Conservation (phyloP, 2,329 filamentous ascomycete genomes). For the Furcasterigmium sp. region DNA sequence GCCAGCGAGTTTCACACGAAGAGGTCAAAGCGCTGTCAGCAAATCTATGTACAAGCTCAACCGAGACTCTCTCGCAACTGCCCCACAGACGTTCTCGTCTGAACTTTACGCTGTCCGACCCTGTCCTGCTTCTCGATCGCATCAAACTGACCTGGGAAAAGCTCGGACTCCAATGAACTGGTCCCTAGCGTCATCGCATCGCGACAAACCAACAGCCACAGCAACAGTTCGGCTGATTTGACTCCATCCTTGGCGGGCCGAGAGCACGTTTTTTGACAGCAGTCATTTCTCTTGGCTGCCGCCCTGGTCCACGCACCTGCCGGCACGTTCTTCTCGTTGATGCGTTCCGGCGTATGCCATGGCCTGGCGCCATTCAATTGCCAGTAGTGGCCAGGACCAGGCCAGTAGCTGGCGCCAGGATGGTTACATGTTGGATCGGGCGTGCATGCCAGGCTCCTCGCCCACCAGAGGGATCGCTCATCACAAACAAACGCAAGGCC, state of each 20-base stretch:
- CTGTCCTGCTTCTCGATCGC: background rate
- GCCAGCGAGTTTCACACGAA: background rate
- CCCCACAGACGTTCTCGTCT: background rate
- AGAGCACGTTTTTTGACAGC: background rate
- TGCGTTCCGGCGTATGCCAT: too few species aligned
- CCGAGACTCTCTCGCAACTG: background rate
- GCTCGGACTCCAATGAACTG: background rate
- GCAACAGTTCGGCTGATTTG: background rate
- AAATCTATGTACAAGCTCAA: background rate
- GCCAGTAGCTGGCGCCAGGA: too few species aligned
- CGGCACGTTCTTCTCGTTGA: too few species aligned
- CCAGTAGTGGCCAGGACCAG: too few species aligned
- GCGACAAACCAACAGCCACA: background rate
- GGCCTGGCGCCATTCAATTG: too few species aligned
- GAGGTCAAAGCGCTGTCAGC: background rate
- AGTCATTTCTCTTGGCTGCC: background rate
- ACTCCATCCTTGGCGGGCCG: background rate
- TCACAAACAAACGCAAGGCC: too few species aligned
- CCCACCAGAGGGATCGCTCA: too few species aligned
- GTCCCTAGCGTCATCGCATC: background rate
- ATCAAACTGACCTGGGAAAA: background rate
- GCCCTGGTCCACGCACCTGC: too few species aligned
- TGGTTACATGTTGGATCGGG: too few species aligned
- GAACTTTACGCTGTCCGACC: background rate
- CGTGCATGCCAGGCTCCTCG: too few species aligned